Base-by-base conservation (phyloP, 2,329 filamentous ascomycete species). In the Pleomassaria siparia region DNA sequence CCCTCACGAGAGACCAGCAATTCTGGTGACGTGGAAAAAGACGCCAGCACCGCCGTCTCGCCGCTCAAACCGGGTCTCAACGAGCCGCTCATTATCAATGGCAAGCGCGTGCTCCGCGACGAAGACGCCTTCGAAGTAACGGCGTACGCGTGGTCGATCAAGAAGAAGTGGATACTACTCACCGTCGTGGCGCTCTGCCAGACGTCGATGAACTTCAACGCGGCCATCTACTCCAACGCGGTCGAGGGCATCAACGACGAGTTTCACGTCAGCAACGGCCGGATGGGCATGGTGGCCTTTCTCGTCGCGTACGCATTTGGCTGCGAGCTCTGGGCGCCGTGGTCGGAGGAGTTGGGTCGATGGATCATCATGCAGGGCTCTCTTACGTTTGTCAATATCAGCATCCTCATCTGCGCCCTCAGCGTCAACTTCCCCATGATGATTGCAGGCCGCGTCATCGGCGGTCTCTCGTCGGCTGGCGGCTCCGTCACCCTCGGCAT, bases 401-500 rank as follows among this genome's bases (percentile, higher is more conserved):
- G 76, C 73, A 77, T 79, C 51, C 56, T 81, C 0, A 75, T 76
- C 0, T 61, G 56, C 9, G 77, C 70, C 0, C 51, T 79, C 9
- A 71, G 75, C 1, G 67, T 69, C 8, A 74, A 74, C 47, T 75
- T 72, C 46, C 71, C 62, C 2, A 71, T 67, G 0, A 69, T 78
- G 16, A 53, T 80, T 2, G 62, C 74, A 5, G 25, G 8, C 12
- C 25, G 25, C 12, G 25, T 28, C 25, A 7, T 28, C 12, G 25
- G 25, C 72, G 83, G 83, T 48, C 68, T 86, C 2, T 84, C 80
- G 4, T 83, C 82, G 2, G 83, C 82, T 4, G 83, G 83, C 25
- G 82, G 82, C 2, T 81, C 80, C 4, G 82, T 85, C 30, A 85
- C 83, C 0, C 70, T 86, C 1, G 83, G 82, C n/a, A 80, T 85